Base-by-base conservation (phyloP, 192 early-diverging fungal species). In the Allomyces arbusculus region DNA sequence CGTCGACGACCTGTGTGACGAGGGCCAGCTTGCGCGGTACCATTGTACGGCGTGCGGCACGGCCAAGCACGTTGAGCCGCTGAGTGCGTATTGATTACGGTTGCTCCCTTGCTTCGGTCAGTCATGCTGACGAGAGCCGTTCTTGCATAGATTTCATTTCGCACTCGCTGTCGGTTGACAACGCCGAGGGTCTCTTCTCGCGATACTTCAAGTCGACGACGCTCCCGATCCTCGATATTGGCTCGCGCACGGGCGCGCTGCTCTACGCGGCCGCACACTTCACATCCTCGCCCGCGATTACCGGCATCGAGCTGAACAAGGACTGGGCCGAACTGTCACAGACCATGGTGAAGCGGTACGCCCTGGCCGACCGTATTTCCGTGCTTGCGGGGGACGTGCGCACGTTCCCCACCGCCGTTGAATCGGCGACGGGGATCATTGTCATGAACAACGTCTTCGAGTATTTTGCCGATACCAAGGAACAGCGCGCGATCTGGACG, bases 401-500 rank as follows among this genome's bases (percentile, higher is more conserved):
- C 64, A 71, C 68, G 8, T 66, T 74, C 0, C 74, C 72, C 22
- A 62, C 70, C 25, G 50, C 81, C 20, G 23, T 84, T 9, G 66
- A 76, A 16, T 55, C 70, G 12, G 75, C 82, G 4, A 40, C 33
- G 14, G 81, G 81, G 62, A 70, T 84, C 16, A 68, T 84, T 11
- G 71, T 84, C 28, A 79, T 84, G 78, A 79, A 83, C 71, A 83
- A 83, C 45, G 82, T 81, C 1, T 83, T 83, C 68, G 79, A 83
- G 62, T 83, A 79, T 71, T 83, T 83, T 62, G 74, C 68, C 40
- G 72, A 76, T 0, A 40, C 74, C 22, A 62, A 69, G 5, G 65
- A 69, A 7, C 78, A 83, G 63, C 76, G 74, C 62, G 66, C 73
- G 23, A 72, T 83, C 22, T 83, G 82, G 82, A 68, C 74, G 24